These are phyloP conservation scores for Chlamydomonas reinhardtii DNA, from an alignment of 163 green algal species.

Conservation along the genomic window DNA sequence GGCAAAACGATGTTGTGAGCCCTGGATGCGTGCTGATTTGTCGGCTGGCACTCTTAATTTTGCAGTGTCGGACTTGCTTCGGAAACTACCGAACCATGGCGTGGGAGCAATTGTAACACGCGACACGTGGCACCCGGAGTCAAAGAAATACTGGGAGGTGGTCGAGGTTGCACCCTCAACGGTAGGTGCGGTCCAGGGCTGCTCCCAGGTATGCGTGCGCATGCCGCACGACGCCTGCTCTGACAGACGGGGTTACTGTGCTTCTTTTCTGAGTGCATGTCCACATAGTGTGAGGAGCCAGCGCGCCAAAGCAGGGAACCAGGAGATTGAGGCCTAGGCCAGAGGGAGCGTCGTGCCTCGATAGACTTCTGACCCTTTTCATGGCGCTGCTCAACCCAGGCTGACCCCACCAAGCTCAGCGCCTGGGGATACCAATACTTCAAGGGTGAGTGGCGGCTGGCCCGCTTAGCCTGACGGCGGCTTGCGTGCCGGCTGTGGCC, in stretches of 20 bases:
- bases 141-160: constrained; percentile 44
- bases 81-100: constrained; percentile 38
- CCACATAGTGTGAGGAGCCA: no score
- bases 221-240: no score
- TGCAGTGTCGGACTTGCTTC: constrained; percentile 39
- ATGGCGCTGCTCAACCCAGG: background rate
- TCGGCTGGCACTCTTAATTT: background rate
- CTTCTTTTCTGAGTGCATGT: no score
- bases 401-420: constrained; percentile 18
- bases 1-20: no score
- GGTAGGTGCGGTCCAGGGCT: background rate
- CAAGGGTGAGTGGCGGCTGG: constrained; percentile 7
- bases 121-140: constrained; percentile 48
- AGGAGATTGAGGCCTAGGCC: no score
- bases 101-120: constrained; percentile 47
- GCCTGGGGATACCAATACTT: constrained; percentile 31
- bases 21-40: background rate
- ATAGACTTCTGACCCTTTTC: background rate
- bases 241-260: no score
- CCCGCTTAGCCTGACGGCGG: no score
- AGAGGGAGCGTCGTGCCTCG: no score
- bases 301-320: no score
- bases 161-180: constrained; percentile 23
- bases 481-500: no score
- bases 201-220: no score